Evolutionary conservation across 352 stramenopile species (phyloP).

Genomic region (Phytopythium litorale): DNA sequence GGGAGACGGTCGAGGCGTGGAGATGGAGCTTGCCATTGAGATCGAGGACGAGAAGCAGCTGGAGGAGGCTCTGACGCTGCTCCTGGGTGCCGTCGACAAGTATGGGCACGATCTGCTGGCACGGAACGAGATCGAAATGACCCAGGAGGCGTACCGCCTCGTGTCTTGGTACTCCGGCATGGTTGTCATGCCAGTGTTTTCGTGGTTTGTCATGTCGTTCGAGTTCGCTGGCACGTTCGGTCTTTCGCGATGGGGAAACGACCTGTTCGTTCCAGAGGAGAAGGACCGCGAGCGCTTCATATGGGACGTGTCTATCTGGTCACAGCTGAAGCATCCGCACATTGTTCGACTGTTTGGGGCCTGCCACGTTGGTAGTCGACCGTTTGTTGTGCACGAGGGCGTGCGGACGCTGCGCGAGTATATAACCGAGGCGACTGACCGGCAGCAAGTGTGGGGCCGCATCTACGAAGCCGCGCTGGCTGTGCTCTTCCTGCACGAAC

Average conservation of each 20-base stretch:
- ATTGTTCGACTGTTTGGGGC: slow-evolving; percentile 22
- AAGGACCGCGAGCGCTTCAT: neutral
- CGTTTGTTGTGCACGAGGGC: slow-evolving; percentile 22
- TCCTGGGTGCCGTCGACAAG: neutral
- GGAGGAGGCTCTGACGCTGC: neutral
- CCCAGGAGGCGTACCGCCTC: neutral
- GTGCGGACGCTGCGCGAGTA: slow-evolving; percentile 1
- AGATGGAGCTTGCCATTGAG: neutral
- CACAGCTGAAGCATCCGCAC: slow-evolving; percentile 25
- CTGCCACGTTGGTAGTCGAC: slow-evolving; percentile 21
- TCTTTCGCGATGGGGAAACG: slow-evolving; percentile 2
- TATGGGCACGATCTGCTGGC: slow-evolving; percentile 1
- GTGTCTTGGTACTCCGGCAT: neutral
- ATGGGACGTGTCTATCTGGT: slow-evolving; percentile 9
- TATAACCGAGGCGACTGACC: neutral
- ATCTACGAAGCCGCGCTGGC: slow-evolving; percentile 22
- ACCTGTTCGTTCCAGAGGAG: neutral
- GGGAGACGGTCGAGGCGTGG: too few species aligned
- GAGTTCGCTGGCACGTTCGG: neutral
- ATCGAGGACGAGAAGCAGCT: neutral
- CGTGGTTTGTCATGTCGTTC: slow-evolving; percentile 3
- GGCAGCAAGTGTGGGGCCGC: slow-evolving; percentile 10
- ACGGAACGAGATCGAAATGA: neutral
- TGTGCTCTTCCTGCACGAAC: slow-evolving; percentile 27
- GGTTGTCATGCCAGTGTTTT: neutral